A percentile compares a stretch with the other conserved stretches of the same genome.
These are phyloP conservation scores for Sporothrix euskadiensis DNA, from an alignment of 2,329 filamentous ascomycete species.

Conservation along the genomic window DNA sequence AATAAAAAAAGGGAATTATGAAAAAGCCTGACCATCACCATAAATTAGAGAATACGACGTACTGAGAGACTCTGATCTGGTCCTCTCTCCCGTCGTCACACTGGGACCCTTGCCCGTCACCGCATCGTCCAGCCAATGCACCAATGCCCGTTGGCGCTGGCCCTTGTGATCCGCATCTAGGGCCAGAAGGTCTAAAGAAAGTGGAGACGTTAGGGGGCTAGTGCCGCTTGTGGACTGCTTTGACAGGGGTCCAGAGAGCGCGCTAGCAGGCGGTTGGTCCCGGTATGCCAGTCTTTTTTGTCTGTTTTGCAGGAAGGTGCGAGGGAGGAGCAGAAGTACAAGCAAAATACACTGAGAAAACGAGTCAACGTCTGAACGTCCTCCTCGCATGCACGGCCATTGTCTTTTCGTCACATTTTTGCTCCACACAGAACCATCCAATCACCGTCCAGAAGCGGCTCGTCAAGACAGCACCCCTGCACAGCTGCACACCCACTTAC, in stretches of 20 bases:
- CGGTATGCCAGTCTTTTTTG: constrained; percentile 48
- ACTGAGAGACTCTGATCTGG: not conserved
- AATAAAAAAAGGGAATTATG: not conserved
- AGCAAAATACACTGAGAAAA: not conserved
- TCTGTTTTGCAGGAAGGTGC: constrained; percentile 34
- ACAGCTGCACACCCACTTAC: constrained; percentile 23
- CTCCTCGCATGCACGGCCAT: constrained; percentile 35
- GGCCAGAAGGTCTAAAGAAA: not conserved
- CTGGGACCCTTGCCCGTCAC: constrained; percentile 12
- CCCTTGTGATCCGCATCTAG: constrained; percentile 27
- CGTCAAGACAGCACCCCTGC: constrained; percentile 17
- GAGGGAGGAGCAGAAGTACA: constrained; percentile 36
- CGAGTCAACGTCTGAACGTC: not conserved
- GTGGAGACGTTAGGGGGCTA: constrained; percentile 29
- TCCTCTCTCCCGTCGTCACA: constrained; percentile 2
- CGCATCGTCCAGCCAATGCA: constrained; percentile 16
- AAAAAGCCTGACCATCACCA: not conserved
- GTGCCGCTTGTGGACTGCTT: constrained; percentile 18
- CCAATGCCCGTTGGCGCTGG: constrained; percentile 27
- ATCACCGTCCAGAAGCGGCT: constrained; percentile 33
- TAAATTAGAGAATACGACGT: not conserved
- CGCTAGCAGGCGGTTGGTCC: constrained; percentile 38
- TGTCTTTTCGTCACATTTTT: constrained; percentile 46
- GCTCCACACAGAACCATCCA: constrained; percentile 38
- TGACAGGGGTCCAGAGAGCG: constrained; percentile 15